These are phyloP conservation scores for Pythium rishiriense DNA, from an alignment of 352 stramenopile species.

Conservation along the genomic window DNA sequence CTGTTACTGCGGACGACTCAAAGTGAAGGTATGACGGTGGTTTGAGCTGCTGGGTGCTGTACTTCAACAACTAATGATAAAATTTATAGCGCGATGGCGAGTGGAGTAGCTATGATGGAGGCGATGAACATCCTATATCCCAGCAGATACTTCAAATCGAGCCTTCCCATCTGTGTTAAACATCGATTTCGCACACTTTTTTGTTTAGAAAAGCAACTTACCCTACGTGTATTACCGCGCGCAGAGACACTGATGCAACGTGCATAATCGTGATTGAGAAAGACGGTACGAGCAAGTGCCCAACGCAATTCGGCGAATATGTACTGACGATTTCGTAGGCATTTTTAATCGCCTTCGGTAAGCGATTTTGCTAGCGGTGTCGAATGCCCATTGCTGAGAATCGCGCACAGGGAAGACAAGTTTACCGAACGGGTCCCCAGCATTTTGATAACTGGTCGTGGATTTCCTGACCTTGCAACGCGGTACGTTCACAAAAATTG, in stretches of 20 bases:
- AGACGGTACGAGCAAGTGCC: constrained; percentile 73
- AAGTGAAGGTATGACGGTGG: constrained; percentile 41
- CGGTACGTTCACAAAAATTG: constrained; percentile 33
- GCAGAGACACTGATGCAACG: constrained; percentile 64
- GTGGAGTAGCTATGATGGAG: constrained; percentile 56
- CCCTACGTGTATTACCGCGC: neutral
- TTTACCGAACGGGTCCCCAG: constrained; percentile 89
- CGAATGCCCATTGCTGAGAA: neutral
- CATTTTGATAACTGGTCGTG: constrained; percentile 93
- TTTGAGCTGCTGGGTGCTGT: neutral
- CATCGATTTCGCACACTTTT: neutral
- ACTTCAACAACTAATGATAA: neutral
- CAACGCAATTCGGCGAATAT: neutral
- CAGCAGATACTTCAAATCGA: constrained; percentile 67
- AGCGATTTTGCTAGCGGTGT: constrained; percentile 17
- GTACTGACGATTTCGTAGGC: constrained; percentile 42
- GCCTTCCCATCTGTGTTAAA: constrained; percentile 47
- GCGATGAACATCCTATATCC: constrained; percentile 76
- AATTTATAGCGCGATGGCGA: constrained; percentile 41
- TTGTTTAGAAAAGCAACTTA: too few species aligned
- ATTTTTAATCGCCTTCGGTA: constrained; percentile 92
- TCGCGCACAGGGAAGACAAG: constrained; percentile 57
- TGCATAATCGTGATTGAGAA: constrained; percentile 96
- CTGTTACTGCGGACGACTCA: constrained; percentile 61
- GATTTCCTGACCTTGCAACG: constrained; percentile 94